phyloP scores from a whole-genome alignment of 345 rosid genomes.

The Pseudoturritis turrita region DNA sequence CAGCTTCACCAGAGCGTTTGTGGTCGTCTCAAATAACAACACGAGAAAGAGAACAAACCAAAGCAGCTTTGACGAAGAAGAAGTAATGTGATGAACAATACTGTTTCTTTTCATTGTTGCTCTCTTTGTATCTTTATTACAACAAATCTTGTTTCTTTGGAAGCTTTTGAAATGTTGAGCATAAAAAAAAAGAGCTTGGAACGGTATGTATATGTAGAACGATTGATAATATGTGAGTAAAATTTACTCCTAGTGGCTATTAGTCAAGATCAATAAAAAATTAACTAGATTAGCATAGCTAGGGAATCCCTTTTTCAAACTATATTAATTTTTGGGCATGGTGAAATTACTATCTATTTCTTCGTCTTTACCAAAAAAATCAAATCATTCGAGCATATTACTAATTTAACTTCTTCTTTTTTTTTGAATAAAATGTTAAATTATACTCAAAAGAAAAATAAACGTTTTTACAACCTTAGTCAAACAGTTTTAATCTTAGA shows the following conservation, averaged over 20 bases:
- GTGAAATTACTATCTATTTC: neutral
- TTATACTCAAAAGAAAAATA: too few relatives aligned
- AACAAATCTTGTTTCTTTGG: neutral
- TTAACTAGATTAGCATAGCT: neutral
- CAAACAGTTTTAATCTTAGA: too few relatives aligned
- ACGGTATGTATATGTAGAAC: neutral
- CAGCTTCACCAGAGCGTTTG: constrained; percentile 22
- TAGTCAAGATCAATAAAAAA: neutral
- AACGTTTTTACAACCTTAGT: too few relatives aligned
- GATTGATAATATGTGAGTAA: neutral
- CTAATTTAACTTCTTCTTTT: too few relatives aligned
- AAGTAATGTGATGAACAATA: neutral
- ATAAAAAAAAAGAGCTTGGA: neutral
- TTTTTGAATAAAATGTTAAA: too few relatives aligned
- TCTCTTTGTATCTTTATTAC: neutral
- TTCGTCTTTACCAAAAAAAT: neutral
- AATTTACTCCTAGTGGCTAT: neutral
- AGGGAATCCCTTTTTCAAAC: neutral
- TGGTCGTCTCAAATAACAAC: neutral
- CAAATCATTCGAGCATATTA: neutral
- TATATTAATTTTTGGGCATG: neutral
- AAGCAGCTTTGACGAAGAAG: neutral
- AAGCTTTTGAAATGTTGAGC: neutral
- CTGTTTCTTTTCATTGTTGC: neutral
- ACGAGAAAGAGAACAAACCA: constrained; percentile 13